Conservation (phyloP, 1,284 basidiomycete genomes). For the Schizophyllum amplum region DNA sequence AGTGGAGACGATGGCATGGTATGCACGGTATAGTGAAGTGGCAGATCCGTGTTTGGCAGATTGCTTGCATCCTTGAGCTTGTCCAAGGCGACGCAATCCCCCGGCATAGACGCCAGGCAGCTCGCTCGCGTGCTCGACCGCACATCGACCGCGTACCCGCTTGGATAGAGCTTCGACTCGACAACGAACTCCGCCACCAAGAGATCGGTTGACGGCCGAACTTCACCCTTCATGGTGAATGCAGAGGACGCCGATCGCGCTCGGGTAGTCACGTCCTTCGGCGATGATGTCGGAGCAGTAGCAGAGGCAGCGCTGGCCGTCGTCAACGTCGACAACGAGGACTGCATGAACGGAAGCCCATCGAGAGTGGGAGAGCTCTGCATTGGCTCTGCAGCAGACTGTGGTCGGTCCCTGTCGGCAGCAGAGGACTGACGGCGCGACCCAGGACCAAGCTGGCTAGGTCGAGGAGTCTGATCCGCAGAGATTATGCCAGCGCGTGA, state of each 20-base stretch:
- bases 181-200: conserved; percentile 67
- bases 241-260: conserved; percentile 36
- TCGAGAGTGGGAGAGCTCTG: conserved; percentile 5
- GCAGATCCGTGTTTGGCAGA: conserved; percentile 27
- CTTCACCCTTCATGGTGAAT: conserved; percentile 54
- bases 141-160: conserved; percentile 56
- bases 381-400: neutral
- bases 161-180: conserved; percentile 67
- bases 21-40: conserved; percentile 46
- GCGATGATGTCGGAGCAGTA: neutral
- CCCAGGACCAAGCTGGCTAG: conserved; percentile 6
- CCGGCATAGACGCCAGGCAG: conserved; percentile 16
- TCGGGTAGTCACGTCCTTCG: conserved; percentile 15
- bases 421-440: neutral
- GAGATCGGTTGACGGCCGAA: conserved; percentile 48
- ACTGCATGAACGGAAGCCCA: conserved; percentile 11
- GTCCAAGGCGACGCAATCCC: conserved; percentile 1
- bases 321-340: conserved; percentile 13
- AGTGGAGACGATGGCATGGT: conserved; percentile 74
- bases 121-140: conserved; percentile 36
- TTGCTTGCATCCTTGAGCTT: neutral
- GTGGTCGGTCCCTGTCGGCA: neutral
- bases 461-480: conserved; percentile 15
- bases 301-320: neutral
- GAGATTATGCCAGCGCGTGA: neutral